Evolutionary conservation across 2,329 filamentous ascomycete genomes (phyloP).

Genomic region (Clonostachys byssicola): DNA sequence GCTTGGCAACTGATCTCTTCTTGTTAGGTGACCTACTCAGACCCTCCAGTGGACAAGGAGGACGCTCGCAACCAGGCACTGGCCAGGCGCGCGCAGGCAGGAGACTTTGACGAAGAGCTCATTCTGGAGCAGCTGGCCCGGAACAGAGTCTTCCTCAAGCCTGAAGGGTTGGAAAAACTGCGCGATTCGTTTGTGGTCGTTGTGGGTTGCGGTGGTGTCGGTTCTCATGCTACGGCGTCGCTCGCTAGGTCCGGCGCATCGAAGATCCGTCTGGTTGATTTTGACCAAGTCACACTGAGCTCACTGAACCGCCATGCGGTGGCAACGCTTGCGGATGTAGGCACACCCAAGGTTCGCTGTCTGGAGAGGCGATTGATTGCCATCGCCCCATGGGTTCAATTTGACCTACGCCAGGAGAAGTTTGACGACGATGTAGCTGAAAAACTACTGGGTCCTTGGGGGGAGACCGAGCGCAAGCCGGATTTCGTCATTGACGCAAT

Average conservation of each 20-base stretch:
- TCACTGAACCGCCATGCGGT: constrained; percentile 95
- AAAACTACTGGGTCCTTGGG: constrained; percentile 64
- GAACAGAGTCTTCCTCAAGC: constrained; percentile 85
- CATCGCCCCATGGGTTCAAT: constrained; percentile 86
- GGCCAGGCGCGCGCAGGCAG: constrained; percentile 55
- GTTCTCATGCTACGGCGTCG: constrained; percentile 83
- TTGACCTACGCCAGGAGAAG: constrained; percentile 81
- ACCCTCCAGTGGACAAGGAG: constrained; percentile 44
- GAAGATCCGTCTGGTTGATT: constrained; percentile 87
- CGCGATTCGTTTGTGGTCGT: constrained; percentile 81
- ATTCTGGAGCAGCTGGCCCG: constrained; percentile 92
- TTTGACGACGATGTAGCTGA: constrained; percentile 68
- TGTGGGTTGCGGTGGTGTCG: constrained; percentile 91
- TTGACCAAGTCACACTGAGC: constrained; percentile 94
- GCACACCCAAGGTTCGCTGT: constrained; percentile 85
- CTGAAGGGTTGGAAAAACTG: constrained; percentile 75
- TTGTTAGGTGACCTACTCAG: too few species aligned
- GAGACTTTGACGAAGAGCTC: constrained; percentile 70
- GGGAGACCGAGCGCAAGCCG: constrained; percentile 55
- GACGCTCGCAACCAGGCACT: constrained; percentile 56
- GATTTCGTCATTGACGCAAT: constrained; percentile 96
- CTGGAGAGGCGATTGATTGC: constrained; percentile 77
- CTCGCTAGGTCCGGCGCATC: constrained; percentile 86
- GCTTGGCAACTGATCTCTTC: too few species aligned
- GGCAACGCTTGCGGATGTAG: constrained; percentile 89